These are phyloP conservation scores for Clonostachys sp. DNA, from an alignment of 2,329 filamentous ascomycete species.

Conservation along the genomic window DNA sequence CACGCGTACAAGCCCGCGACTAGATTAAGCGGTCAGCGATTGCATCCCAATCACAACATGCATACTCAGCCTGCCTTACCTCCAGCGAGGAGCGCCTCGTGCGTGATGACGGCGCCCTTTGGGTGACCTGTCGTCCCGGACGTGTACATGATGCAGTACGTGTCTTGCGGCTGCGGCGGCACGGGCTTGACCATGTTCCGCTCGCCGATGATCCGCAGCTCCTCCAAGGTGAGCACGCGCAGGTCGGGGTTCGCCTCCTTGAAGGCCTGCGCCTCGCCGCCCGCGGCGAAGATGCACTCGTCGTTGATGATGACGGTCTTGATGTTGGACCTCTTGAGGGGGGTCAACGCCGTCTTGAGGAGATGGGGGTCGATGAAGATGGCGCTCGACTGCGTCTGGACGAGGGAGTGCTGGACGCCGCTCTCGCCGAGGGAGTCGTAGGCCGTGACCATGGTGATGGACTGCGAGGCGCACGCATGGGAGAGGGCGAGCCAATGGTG, in stretches of 20 bases:
- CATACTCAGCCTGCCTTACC: constrained; percentile 29
- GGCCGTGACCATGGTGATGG: constrained; percentile 86
- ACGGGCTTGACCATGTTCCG: constrained; percentile 67
- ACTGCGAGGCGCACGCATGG: constrained; percentile 75
- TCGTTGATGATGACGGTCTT: constrained; percentile 61
- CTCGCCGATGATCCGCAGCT: constrained; percentile 53
- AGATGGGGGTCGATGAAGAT: constrained; percentile 88
- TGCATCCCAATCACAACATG: background rate
- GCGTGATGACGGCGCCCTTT: constrained; percentile 82
- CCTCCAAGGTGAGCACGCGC: constrained; percentile 48
- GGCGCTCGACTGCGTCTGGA: constrained; percentile 73
- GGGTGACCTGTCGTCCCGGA: constrained; percentile 86
- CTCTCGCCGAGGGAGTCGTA: constrained; percentile 88
- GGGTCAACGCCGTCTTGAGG: constrained; percentile 51
- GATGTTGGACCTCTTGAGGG: constrained; percentile 53
- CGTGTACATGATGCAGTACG: constrained; percentile 83
- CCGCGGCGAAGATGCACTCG: constrained; percentile 43
- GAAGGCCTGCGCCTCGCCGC: constrained; percentile 50
- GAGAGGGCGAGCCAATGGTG: constrained; percentile 81
- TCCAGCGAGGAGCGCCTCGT: constrained; percentile 75
- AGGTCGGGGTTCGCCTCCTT: constrained; percentile 50
- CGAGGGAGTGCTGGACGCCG: constrained; percentile 80
- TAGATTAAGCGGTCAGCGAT: constrained; percentile 7
- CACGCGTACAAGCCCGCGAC: constrained; percentile 77
- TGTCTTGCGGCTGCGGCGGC: constrained; percentile 68